Evolutionary conservation across 2,329 filamentous ascomycete species (phyloP), one percentile per base, ranked within the genome.

Genomic region (Exophiala calicioides): DNA sequence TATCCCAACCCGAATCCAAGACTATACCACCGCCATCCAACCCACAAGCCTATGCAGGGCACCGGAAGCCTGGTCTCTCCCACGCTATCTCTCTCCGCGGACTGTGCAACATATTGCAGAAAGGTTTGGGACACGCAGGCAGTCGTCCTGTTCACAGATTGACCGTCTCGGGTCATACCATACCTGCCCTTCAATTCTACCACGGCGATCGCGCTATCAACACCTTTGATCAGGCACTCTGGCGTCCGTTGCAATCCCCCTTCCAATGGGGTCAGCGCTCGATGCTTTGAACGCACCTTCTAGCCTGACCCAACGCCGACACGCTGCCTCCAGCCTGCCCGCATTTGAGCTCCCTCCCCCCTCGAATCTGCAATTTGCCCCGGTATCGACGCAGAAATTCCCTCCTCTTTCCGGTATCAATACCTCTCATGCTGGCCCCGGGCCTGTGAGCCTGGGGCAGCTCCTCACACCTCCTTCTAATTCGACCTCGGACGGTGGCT

Each of bases 261-360:
- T 76, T 64, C 78, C 76, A 65, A 84, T 84, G 80, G 77, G 80
- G 69, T 72, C 78, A 65, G 74, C 76, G 63, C 68, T 80, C 63
- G 79, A 83, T 66, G 71, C 72, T 65, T 77, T 84, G 71, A 76
- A 76, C 66, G 72, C 75, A 60, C 75, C 79, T 59, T 75, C 78
- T 63, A 85, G 84, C 71, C 82, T 90, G 65, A 80, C 83, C 58
- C 77, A 83, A 66, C 80, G 86, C 61, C 80, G 85, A 67, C 80
- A 82, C 62, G 84, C 84, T 62, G 81, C 85, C 53, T 80, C 79
- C 47, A 78, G 79, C 59, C 76, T 90, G 53, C 84, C 85, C 47
- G 78, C 70, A 57, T 87, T 88, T 63, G 81, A 86, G 62, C 78
- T 88, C 39, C 80, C 81, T 55, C 81, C 84, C 43, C 81, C 82